These are phyloP conservation scores for Cladosporium sp. DNA, from an alignment of 2,329 filamentous ascomycete species.

Conservation along the genomic window DNA sequence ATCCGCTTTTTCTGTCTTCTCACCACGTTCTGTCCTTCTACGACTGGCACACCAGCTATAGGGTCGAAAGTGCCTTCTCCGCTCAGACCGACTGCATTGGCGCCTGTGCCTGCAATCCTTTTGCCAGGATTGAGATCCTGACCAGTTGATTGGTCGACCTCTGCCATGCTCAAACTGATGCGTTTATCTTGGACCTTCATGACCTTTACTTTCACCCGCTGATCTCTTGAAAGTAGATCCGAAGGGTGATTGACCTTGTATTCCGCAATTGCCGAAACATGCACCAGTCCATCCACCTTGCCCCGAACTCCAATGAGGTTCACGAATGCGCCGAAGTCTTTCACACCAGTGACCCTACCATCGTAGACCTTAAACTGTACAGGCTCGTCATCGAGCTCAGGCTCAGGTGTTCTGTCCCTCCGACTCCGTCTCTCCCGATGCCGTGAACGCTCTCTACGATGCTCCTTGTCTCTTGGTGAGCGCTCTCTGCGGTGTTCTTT, in stretches of 20 bases:
- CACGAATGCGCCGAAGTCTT: constrained; percentile 94
- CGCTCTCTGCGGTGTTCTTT: constrained; percentile 39
- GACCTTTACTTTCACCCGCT: constrained; percentile 90
- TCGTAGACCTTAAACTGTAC: constrained; percentile 84
- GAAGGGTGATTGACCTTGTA: constrained; percentile 89
- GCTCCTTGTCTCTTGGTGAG: constrained; percentile 25
- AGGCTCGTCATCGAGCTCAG: constrained; percentile 76
- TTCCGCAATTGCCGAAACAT: constrained; percentile 83
- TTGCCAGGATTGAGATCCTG: constrained; percentile 75
- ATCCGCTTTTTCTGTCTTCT: constrained; percentile 77
- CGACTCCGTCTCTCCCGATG: constrained; percentile 34
- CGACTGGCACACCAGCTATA: constrained; percentile 54
- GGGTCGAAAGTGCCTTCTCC: constrained; percentile 57
- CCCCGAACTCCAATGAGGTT: constrained; percentile 83
- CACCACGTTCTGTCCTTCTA: constrained; percentile 52
- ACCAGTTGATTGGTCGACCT: constrained; percentile 87
- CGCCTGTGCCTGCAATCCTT: constrained; percentile 79
- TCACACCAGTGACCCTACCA: constrained; percentile 84
- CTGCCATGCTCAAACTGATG: constrained; percentile 93
- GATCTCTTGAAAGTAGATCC: constrained; percentile 75
- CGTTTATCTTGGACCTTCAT: constrained; percentile 76
- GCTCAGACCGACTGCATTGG: constrained; percentile 80
- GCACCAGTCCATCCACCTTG: constrained; percentile 88
- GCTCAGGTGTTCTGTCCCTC: constrained; percentile 61
- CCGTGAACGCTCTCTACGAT: constrained; percentile 38